Conservation (phyloP, 495 filamentous ascomycete species). For the Tuber calosporum region DNA sequence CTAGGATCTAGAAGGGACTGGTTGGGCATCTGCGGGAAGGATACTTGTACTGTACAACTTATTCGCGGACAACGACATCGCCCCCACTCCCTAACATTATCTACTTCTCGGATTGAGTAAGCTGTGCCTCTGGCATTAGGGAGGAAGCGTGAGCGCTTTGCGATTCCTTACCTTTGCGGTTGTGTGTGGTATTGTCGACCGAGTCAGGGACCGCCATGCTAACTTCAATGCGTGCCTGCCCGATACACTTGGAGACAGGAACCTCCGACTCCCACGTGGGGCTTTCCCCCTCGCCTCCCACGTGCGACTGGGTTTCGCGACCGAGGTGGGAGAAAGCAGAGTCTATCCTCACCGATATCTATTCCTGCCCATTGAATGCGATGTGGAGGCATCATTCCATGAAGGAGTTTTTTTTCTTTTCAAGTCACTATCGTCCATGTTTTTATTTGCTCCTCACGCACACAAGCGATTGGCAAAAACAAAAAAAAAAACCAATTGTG, state of each 20-base stretch:
- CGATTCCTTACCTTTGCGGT: not conserved
- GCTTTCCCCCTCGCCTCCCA: not conserved
- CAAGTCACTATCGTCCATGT: no score
- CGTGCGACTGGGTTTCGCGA: not conserved
- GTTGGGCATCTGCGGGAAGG: no score
- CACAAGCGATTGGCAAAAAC: no score
- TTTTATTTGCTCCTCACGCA: no score
- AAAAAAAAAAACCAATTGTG: no score
- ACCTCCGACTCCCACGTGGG: not conserved
- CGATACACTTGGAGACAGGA: not conserved
- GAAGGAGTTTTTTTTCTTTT: no score
- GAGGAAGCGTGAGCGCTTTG: not conserved
- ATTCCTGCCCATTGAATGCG: no score
- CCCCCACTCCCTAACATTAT: no score
- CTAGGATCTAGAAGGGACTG: not conserved
- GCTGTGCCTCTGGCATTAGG: not conserved
- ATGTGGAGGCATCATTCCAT: not conserved
- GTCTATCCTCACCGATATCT: no score
- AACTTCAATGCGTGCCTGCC: not conserved
- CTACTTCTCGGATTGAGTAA: not conserved
- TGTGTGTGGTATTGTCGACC: not conserved
- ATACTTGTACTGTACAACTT: no score
- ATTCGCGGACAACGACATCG: no score
- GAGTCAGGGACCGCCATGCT: not conserved
- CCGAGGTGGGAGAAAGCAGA: no score